Evolutionary conservation across 2,329 filamentous ascomycete genomes (phyloP), one percentile per base, ranked within the genome.

Genomic region (Hymenoscyphus albidus): DNA sequence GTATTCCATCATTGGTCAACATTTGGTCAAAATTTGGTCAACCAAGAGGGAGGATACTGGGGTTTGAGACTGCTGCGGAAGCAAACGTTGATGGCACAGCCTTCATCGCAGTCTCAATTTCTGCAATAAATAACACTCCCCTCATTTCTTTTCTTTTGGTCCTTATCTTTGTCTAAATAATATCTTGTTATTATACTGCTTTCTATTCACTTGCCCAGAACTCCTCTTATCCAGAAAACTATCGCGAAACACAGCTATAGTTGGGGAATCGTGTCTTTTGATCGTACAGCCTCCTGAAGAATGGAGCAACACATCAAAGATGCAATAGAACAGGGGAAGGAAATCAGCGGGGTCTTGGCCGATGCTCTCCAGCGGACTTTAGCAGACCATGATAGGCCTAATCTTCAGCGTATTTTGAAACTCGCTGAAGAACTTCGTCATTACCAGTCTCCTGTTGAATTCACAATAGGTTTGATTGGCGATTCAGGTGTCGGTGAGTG

Each of bases 401-500:
- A 63, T 51, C 60, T 67, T 35, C 63, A 65, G 7, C 58, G 39
- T n/a, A 56, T 65, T 31, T 40, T 67, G 40, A 48, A 35, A 13
- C 63, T 65, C n/a, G 65, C 65, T 9, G 65, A 67, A 58, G 65
- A 67, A n/a, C 63, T 67, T 59, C 63, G 18, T 42, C 61, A 61
- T 42, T 67, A 65, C 31, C 63, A 67, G 31, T 67, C 63, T 16
- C 65, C 65, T 4, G 58, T 63, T 61, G 65, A 67, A 54, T 65
- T 67, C 13, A 48, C 63, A 6, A 65, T 67, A 63, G 65, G 65
- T 39, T 56, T 67, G 27, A 64, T 67, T 31, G 65, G 65, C 9
- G 65, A 67, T 65, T 67, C 65, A 18, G 65, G 65, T 48, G 65
- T 65, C 59, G 65, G 65, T 67, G 56, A 58, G 65, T 64, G 14